Conservation (phyloP, 139 green algal species). For the Haematococcus lacustris region DNA sequence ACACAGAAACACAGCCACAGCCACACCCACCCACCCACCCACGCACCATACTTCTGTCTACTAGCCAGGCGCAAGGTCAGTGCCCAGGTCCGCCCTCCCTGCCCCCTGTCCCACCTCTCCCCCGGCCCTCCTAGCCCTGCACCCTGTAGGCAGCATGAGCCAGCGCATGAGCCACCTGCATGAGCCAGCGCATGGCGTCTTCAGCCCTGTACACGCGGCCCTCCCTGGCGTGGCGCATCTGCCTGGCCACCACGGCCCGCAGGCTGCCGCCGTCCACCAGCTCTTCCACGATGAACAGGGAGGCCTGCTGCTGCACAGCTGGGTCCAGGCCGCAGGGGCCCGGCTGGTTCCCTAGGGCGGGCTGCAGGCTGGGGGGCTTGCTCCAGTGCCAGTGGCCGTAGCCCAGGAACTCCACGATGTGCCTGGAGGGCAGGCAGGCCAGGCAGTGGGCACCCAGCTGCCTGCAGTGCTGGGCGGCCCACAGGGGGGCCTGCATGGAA, state of each 20-base stretch:
- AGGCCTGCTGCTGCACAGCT: slow-evolving; percentile 3
- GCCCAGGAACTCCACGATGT: slow-evolving; percentile 8
- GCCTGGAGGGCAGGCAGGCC: background rate
- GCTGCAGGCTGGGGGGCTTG: background rate
- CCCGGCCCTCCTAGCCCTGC: too few relatives aligned
- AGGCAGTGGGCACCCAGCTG: too few relatives aligned
- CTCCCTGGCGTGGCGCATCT: background rate
- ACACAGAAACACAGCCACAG: background rate
- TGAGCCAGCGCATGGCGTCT: slow-evolving; percentile 3
- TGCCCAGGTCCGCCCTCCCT: background rate
- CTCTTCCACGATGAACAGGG: slow-evolving; percentile 33
- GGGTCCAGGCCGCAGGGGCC: too few relatives aligned
- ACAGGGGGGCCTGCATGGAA: too few relatives aligned
- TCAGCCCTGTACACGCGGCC: background rate
- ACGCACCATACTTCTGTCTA: too few relatives aligned
- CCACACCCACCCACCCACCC: too few relatives aligned
- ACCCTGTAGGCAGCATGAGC: too few relatives aligned
- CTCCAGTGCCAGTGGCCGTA: slow-evolving; percentile 5
- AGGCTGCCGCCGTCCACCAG: slow-evolving; percentile 26
- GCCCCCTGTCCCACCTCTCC: background rate
- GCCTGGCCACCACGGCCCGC: background rate
- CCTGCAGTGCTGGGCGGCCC: too few relatives aligned
- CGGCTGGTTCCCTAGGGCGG: background rate
- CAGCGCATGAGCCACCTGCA: too few relatives aligned
- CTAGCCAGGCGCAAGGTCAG: background rate